Conservation (phyloP, 148 eudicot species). For the Bassia scoparia region DNA sequence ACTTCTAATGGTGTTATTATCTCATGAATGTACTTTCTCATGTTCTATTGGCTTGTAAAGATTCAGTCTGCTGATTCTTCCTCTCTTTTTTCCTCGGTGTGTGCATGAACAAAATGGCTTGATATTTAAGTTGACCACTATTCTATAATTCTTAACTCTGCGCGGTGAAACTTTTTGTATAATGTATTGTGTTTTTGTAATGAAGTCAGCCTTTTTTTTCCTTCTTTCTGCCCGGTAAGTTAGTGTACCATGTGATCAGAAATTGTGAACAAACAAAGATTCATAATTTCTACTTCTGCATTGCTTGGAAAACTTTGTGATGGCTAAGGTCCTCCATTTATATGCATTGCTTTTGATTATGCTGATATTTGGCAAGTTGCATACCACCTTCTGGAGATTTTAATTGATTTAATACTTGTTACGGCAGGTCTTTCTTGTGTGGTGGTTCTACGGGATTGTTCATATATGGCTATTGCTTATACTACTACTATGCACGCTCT, state of each 20-base stretch:
- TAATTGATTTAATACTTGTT: slow-evolving; percentile 5
- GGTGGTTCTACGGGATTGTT: slow-evolving; percentile 39
- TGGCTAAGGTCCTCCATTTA: background rate
- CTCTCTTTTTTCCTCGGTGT: no score
- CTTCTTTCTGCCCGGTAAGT: no score
- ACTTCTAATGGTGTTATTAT: no score
- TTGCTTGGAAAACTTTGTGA: no score
- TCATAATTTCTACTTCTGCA: background rate
- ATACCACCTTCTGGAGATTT: background rate
- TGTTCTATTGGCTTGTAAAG: no score
- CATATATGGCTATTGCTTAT: slow-evolving; percentile 37
- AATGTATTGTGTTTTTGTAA: no score
- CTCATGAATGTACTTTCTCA: background rate
- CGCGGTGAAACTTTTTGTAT: no score
- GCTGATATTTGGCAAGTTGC: background rate
- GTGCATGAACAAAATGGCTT: no score
- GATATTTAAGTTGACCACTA: no score
- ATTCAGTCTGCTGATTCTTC: no score
- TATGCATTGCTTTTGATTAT: background rate
- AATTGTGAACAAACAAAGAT: background rate
- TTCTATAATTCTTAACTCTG: no score
- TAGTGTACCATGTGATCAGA: background rate
- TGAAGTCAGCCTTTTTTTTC: no score
- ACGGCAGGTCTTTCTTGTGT: slow-evolving; percentile 35
- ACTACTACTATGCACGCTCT: slow-evolving; percentile 37